Base-by-base conservation (phyloP, 1,284 basidiomycete genomes). In the Chalciporus sp. region DNA sequence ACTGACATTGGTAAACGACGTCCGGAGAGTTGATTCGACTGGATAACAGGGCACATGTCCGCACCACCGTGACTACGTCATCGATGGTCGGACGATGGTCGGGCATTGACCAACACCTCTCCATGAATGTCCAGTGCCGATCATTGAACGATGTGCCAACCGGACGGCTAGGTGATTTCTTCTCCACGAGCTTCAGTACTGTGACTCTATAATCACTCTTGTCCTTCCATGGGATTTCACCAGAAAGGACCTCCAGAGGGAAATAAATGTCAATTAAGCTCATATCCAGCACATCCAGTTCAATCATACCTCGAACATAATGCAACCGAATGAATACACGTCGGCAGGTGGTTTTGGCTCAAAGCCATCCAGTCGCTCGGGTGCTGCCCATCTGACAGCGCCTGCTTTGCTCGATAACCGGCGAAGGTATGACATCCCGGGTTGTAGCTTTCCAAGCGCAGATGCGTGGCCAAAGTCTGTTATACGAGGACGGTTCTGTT, bases 261-360 rank as follows among this genome's bases (percentile, higher is more conserved):
- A n/a, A n/a, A n/a, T n/a, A n/a, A n/a, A n/a, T n/a, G n/a, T n/a
- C n/a, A n/a, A n/a, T n/a, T n/a, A n/a, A n/a, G n/a, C n/a, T n/a
- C n/a, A n/a, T n/a, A n/a, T n/a, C n/a, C n/a, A n/a, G n/a, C n/a
- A n/a, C n/a, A n/a, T n/a, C n/a, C n/a, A n/a, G n/a, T n/a, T n/a
- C n/a, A n/a, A n/a, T n/a, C n/a, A n/a, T n/a, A 58, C 57, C 47
- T 59, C 52, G 2, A 59, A 51, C 42, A 56, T 59, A 5, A 59
- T 4, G 6, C 57, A 58, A 0, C 57, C 53, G 1, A 57, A 47
- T 3, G 53, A 56, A 23, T 56, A 59, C 0, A 58, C 35, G n/a
- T 58, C 57, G 2, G 27, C 57, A 1, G 57, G 48, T 7, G 45
- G 6, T 7, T 51, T 7, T 1, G 33, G 45, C 14, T 59, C 16